A percentile compares a stretch with the other conserved stretches of the same genome.
These are phyloP conservation scores for Cercophora newfieldiana DNA, from an alignment of 495 filamentous ascomycete genomes.

Conservation along the genomic window DNA sequence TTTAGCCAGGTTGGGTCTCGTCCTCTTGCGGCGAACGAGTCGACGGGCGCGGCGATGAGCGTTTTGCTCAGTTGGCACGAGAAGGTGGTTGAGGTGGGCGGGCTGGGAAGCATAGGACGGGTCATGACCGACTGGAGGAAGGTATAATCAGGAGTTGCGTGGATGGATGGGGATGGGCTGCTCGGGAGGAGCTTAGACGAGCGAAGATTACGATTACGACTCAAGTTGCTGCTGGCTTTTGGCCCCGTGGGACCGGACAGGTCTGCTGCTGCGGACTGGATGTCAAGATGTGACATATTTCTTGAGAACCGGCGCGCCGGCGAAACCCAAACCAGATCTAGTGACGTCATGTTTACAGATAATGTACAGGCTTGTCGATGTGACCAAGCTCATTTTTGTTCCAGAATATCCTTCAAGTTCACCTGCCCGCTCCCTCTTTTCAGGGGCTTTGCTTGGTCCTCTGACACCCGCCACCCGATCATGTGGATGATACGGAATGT, in stretches of 20 bases:
- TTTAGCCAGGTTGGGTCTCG: conserved; percentile 80
- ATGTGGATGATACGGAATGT: conserved; percentile 94
- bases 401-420: conserved; percentile 80
- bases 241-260: not conserved
- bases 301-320: not conserved
- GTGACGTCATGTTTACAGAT: not conserved
- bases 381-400: conserved; percentile 28
- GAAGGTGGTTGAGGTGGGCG: conserved; percentile 88
- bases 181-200: not conserved
- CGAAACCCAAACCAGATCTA: not conserved
- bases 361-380: not conserved
- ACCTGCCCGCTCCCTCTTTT: conserved; percentile 78
- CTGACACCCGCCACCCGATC: conserved; percentile 96
- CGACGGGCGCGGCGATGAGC: conserved; percentile 85
- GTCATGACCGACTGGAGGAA: conserved; percentile 91
- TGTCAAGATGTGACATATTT: not conserved
- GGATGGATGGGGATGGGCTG: not conserved
- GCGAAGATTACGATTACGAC: not conserved
- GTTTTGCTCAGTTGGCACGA: conserved; percentile 94
- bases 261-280: too few relatives aligned
- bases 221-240: not conserved
- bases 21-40: conserved; percentile 64
- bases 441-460: conserved; percentile 74
- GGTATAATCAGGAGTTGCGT: conserved; percentile 55
- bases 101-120: conserved; percentile 81